phyloP scores from a whole-genome alignment of 2,329 filamentous ascomycete genomes.

The Endoconidiophora polonica region DNA sequence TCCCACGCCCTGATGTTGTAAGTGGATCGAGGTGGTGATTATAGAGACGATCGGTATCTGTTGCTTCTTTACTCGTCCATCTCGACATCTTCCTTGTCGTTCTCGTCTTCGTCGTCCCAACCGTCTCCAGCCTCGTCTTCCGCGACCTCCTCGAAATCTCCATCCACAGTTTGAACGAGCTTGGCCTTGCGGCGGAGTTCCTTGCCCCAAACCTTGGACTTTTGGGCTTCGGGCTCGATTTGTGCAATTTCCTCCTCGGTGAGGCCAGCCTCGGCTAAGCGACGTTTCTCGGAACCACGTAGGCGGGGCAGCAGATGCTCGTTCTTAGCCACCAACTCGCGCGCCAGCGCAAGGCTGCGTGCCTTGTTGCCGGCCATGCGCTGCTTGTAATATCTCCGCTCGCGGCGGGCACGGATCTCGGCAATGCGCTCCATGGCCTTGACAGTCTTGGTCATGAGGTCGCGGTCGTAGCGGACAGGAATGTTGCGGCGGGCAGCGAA shows the following conservation, averaged over 20 bases:
- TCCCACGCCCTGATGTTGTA: no score
- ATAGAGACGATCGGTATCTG: no score
- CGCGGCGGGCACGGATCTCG: conserved; percentile 69
- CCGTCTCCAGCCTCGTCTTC: conserved; percentile 14
- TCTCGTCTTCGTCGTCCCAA: conserved; percentile 21
- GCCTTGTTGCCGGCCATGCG: conserved; percentile 84
- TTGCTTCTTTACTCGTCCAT: conserved; percentile 21
- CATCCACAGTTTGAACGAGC: conserved; percentile 15
- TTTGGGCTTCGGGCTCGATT: conserved; percentile 24
- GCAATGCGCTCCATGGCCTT: conserved; percentile 80
- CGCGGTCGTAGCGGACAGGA: conserved; percentile 88
- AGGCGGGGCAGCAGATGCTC: conserved; percentile 74
- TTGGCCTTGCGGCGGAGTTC: conserved; percentile 21
- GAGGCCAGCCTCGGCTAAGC: conserved; percentile 36
- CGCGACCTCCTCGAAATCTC: conserved; percentile 16
- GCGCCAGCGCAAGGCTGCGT: conserved; percentile 59
- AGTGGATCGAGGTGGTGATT: no score
- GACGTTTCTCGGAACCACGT: conserved; percentile 44
- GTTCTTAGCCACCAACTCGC: conserved; percentile 81
- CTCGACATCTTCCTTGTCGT: conserved; percentile 24
- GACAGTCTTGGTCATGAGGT: conserved; percentile 72
- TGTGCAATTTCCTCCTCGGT: conserved; percentile 33
- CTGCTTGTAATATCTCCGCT: conserved; percentile 85
- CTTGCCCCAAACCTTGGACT: conserved; percentile 26
- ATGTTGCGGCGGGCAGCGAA: conserved; percentile 89